phyloP scores from a whole-genome alignment of 352 stramenopile genomes.

The Achlya hypogyna region DNA sequence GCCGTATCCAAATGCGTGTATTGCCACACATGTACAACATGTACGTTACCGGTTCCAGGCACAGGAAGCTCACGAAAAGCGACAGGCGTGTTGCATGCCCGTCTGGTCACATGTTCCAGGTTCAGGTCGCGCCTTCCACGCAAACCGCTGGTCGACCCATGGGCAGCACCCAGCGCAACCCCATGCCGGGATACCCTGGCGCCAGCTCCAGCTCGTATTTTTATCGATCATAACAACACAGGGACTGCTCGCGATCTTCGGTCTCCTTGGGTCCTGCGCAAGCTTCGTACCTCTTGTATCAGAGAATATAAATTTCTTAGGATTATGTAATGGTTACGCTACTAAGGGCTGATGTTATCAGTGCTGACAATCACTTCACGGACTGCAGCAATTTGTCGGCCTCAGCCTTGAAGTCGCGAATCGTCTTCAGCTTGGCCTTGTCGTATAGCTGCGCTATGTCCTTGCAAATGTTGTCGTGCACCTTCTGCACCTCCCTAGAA shows the following conservation, averaged over 20 bases:
- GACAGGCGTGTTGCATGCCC: slow-evolving; percentile 69
- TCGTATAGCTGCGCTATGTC: slow-evolving; percentile 1
- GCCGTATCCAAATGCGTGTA: slow-evolving; percentile 81
- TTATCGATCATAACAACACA: not conserved
- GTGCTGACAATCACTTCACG: not conserved
- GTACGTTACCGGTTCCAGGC: slow-evolving; percentile 29
- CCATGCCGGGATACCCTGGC: slow-evolving; percentile 11
- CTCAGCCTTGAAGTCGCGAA: slow-evolving; percentile 18
- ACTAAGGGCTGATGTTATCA: not conserved
- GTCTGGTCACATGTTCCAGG: slow-evolving; percentile 78
- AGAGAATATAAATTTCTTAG: slow-evolving; percentile 11
- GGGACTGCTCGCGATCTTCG: too few species aligned
- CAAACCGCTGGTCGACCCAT: not conserved
- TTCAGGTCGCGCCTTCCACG: slow-evolving; percentile 45
- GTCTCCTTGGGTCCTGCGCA: too few species aligned
- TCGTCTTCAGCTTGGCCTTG: slow-evolving; percentile 12
- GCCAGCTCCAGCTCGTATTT: slow-evolving; percentile 4
- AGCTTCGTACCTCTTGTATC: not conserved
- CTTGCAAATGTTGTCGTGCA: slow-evolving; percentile 2
- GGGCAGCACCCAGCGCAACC: not conserved
- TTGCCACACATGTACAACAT: slow-evolving; percentile 87
- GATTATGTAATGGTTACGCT: not conserved
- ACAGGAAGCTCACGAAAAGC: not conserved
- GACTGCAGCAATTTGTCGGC: slow-evolving; percentile 9
- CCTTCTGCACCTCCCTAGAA: not conserved